Conservation (phyloP, 75 land plant species). For the Adiantum capillusveneris region DNA sequence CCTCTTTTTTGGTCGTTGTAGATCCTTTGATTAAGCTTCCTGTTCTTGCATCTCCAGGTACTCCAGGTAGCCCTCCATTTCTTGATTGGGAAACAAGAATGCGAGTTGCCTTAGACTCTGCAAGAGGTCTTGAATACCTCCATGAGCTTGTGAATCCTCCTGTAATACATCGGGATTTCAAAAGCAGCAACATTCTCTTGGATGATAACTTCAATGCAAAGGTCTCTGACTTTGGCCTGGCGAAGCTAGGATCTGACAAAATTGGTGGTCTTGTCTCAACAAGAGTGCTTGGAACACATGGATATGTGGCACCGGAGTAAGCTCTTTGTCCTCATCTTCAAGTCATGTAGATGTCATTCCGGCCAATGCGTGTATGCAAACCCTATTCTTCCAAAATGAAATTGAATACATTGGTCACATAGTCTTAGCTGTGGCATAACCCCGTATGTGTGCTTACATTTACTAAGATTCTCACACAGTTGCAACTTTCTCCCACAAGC, state of each 20-base stretch:
- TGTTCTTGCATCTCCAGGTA: conserved; percentile 18
- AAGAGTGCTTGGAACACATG: conserved; percentile 67
- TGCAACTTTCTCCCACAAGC: no score
- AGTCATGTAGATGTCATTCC: no score
- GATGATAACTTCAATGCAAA: conserved; percentile 75
- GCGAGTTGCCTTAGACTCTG: conserved; percentile 68
- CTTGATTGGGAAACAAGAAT: conserved; percentile 66
- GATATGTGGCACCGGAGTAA: conserved; percentile 90
- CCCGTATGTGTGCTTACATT: no score
- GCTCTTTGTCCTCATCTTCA: conserved; percentile 9
- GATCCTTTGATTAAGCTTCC: no score
- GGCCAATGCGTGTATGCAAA: no score
- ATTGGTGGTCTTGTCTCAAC: conserved; percentile 56
- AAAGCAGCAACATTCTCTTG: conserved; percentile 75
- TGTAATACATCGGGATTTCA: conserved; percentile 90
- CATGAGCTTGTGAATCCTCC: conserved; percentile 72
- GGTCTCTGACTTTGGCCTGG: conserved; percentile 87
- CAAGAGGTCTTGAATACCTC: conserved; percentile 67
- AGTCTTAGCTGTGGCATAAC: no score
- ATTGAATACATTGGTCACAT: no score
- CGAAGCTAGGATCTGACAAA: conserved; percentile 49
- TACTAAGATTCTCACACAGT: no score
- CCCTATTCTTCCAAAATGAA: no score
- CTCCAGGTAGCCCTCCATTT: conserved; percentile 17
- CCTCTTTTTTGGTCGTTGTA: no score